phyloP scores from a whole-genome alignment of 345 rosid genomes.

The Salix udensis region DNA sequence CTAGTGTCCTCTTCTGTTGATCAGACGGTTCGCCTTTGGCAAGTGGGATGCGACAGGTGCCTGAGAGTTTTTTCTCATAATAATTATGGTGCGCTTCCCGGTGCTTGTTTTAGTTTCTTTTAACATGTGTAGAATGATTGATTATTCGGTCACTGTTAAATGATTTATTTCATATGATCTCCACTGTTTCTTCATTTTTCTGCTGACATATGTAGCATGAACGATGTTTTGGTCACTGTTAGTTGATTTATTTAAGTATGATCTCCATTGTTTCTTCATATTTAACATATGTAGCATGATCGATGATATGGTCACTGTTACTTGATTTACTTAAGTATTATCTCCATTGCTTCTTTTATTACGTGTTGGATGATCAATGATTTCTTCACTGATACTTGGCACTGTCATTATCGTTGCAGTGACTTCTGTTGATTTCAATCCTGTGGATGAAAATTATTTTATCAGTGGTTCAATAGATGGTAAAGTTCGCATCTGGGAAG shows the following conservation, averaged over 20 bases:
- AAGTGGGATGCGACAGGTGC: slow-evolving; percentile 28
- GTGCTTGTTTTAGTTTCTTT: background rate
- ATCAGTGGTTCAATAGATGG: slow-evolving; percentile 68
- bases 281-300: background rate
- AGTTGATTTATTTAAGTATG: background rate
- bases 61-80: slow-evolving; percentile 25
- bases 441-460: slow-evolving; percentile 54
- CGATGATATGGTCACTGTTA: background rate
- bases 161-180: background rate
- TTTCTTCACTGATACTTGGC: slow-evolving; percentile 7
- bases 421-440: slow-evolving; percentile 62
- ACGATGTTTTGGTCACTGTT: background rate
- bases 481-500: slow-evolving; percentile 77
- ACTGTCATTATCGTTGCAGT: slow-evolving; percentile 33
- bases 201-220: background rate
- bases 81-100: slow-evolving; percentile 21
- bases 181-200: background rate
- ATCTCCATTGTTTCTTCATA: background rate
- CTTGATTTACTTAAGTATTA: background rate
- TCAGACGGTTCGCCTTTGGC: slow-evolving; percentile 29
- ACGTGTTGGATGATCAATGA: background rate
- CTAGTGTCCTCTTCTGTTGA: slow-evolving; percentile 28
- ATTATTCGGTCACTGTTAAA: background rate
- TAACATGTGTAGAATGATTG: background rate
- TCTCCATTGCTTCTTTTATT: background rate